Evolutionary conservation across 2,329 filamentous ascomycete species (phyloP), one percentile per base, ranked within the genome.

Genomic region (Elsinoe fawcettii): DNA sequence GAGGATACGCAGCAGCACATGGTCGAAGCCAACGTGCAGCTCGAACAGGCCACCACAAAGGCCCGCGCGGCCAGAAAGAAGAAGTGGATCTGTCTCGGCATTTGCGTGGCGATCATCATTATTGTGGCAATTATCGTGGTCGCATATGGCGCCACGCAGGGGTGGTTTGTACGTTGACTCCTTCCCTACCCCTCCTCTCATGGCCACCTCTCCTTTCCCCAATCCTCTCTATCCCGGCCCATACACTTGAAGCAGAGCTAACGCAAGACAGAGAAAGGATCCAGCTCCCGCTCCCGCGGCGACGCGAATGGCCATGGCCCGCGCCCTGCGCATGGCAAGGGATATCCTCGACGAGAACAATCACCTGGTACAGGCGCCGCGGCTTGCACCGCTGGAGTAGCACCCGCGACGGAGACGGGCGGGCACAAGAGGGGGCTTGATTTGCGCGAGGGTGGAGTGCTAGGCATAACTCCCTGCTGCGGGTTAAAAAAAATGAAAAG

Each of bases 31-130:
- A 96, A 93, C 68, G 80, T 83, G 61, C 84, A 96, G 71, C 87
- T 97, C 59, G 84, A 80, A 37, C 81, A 81, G n/a, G 91, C 91
- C 11, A 87, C 96, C 61, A 79, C 80, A 60, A 95, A 88, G 64
- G 92, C 92, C 7, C 80, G 86, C 70, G 82, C 83, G 65, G 88
- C 87, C 53, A 81, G 88, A 64, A 88, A 84, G 76, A 95, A 95
- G 90, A 96, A 96, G 87, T 96, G 90, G 91, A 91, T 88, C 70
- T 96, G 90, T 78, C 75, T 96, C 64, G 84, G 86, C 66, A 89
- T 96, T 67, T 75, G 79, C 65, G 62, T 73, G 49, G 51, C 58
- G 57, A 68, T 70, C 59, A 63, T 70, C 44, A 27, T 68, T 43
- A 58, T 67, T 59, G 67, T 75, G 60, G 69, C 72, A 56, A 60